Evolutionary conservation across 2,329 filamentous ascomycete genomes (phyloP), one percentile per base, ranked within the genome.

Genomic region (Bertia moriformis): DNA sequence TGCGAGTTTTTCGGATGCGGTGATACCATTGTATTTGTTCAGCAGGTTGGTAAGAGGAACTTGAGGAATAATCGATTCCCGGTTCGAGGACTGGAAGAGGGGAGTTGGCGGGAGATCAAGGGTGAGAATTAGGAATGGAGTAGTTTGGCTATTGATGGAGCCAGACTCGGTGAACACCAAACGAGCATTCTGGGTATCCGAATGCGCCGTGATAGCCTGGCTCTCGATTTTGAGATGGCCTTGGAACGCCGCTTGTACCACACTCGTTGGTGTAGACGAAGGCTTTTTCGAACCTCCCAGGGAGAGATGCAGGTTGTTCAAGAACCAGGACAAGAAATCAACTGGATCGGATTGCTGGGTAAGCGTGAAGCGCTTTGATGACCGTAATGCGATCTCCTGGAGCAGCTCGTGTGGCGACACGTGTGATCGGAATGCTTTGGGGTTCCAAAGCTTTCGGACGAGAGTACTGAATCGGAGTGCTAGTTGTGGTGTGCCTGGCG

Each of bases 381-480:
- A 95, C 38, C 79, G 79, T 30, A 95, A 66, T 1, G 88, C 83
- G 45, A 98, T 83, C 56, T 96, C 89, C 60, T 98, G 91, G 1
- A 98, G 77, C 19, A 98, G 72, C 60, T 98, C 91, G 65, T 98
- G 91, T 0, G 91, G 91, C 7, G 89, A 96, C 39, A 98, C 91
- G 58, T 98, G 91, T 3, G 82, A 80, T 60, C 93, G 93, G 70
- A 98, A 98, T 7, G 91, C 89, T 48, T 84, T 80, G 2, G 88
- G 82, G 55, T 98, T 98, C 91, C 91, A 98, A 47, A 98, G 85
- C 62, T 98, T 98, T 55, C 91, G 83, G 43, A 96, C 78, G 15
- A 98, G 70, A 40, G 87, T 91, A 48, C 83, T 84, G 53, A 89
- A 88, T 10, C 91, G 77, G 56, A 91, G 81, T 40, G 84, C 85